Conservation (phyloP, 768 basidiomycete genomes). For the Suillus variegatus region DNA sequence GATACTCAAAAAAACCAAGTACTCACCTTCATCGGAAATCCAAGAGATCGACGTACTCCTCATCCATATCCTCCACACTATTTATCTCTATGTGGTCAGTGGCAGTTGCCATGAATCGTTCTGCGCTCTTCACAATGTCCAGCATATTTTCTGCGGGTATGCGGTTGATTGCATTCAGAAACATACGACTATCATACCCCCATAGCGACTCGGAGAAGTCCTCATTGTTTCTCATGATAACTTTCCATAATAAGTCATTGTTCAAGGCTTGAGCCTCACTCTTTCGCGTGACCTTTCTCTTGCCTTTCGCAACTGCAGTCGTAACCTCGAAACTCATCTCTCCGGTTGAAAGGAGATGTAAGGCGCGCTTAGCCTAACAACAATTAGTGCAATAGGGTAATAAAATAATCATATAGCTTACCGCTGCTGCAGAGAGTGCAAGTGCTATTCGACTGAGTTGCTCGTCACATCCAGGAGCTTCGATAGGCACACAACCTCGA, state of each 20-base stretch:
- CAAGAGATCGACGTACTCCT: neutral
- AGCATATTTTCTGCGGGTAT: neutral
- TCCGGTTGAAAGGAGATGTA: neutral
- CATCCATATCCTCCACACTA: neutral
- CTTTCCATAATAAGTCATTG: neutral
- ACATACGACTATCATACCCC: neutral
- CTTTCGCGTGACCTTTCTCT: neutral
- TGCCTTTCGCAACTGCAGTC: neutral
- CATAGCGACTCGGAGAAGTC: neutral
- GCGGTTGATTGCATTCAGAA: neutral
- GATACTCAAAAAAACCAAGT: neutral
- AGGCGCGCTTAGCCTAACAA: neutral
- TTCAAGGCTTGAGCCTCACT: neutral
- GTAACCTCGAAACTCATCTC: neutral
- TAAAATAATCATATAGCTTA: neutral
- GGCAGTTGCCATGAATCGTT: neutral
- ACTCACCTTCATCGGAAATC: neutral
- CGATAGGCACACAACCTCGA: neutral
- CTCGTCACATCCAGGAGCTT: too few relatives aligned
- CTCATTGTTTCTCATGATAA: neutral
- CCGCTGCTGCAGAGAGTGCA: conserved; percentile 12
- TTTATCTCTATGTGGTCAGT: neutral
- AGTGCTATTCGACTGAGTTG: conserved; percentile 6
- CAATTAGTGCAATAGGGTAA: neutral
- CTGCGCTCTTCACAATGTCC: neutral